Base-by-base conservation (phyloP, 768 basidiomycete species). In the Nidularia pulvinata region DNA sequence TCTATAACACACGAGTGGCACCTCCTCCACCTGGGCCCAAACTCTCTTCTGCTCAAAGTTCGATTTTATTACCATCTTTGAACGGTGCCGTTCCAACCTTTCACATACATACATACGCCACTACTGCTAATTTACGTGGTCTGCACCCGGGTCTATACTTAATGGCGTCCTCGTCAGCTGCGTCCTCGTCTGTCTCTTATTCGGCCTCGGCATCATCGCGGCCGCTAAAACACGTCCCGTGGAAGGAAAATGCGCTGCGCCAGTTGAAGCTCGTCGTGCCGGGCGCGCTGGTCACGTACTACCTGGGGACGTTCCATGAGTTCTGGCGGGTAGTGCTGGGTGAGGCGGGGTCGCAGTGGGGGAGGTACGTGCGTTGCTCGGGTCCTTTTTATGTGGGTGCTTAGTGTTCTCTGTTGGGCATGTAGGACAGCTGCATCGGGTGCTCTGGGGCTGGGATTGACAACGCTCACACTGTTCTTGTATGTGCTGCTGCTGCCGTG, bases 211-310 rank as follows among this genome's bases (percentile, higher is more conserved):
- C 37, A 44, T 74, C 73, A 48, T 44, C 25, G 25, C 25, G 25
- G 25, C 25, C 25, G 4, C 25, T n/a, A 44, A 50, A 54, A 59
- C 62, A 61, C 45, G 58, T 65, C 48, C 63, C 68, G 7, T 69
- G 68, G 68, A 58, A 61, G 34, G 65, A 71, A 52, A 85, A 91
- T 65, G 81, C 84, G 1, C 64, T 82, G 52, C 78, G 80, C 48
- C 89, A 91, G 71, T 79, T 91, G 63, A 89, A 91, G 64, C 84
- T 91, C 52, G 81, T 90, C 46, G 61, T 91, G 9, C 89, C 90
- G n/a, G 89, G 90, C 9, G 84, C 75, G 1, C 61, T 69, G 39
- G 57, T 85, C 61, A 89, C 88, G 3, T 85, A 84, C 65, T 81
- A 81, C 61, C 72, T 91, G 33, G 76, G 78, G 33, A 85, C 85